Percentiles rank a stretch among this genome's conserved stretches.
Evolutionary conservation across 176 grass and related monocot species (phyloP).

Genomic region (Oryza glaberrima): DNA sequence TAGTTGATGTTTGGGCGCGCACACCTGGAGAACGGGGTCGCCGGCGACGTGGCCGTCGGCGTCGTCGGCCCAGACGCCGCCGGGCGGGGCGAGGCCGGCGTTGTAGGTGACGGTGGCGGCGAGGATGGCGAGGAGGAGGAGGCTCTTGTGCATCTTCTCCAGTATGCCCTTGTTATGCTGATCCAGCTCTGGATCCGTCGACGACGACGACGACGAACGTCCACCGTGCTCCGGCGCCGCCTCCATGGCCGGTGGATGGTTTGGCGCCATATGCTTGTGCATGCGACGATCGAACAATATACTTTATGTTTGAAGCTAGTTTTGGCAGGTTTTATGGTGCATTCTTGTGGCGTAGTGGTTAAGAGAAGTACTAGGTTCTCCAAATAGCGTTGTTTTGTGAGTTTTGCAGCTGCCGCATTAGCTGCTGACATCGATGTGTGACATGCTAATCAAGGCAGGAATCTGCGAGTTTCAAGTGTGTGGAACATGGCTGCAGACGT

Average conservation of each 20-base stretch:
- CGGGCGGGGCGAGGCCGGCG: conserved; percentile 25
- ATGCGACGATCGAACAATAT: neutral
- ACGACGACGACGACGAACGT: neutral
- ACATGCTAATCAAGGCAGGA: conserved; percentile 21
- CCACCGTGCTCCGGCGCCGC: neutral
- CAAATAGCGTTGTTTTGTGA: neutral
- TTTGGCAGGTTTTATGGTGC: neutral
- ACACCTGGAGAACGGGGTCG: conserved; percentile 15
- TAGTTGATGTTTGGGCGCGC: neutral
- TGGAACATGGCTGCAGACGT: no score
- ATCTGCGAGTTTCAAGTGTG: neutral
- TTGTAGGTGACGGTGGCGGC: conserved; percentile 41
- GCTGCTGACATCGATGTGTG: neutral
- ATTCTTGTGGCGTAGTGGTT: neutral
- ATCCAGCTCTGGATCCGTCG: neutral
- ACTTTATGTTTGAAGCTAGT: neutral
- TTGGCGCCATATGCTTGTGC: neutral
- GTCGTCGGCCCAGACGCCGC: conserved; percentile 47
- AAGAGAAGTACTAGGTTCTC: neutral
- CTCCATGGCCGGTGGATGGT: neutral
- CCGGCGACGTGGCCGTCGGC: neutral
- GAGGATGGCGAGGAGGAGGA: conserved; percentile 46
- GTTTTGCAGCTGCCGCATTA: neutral
- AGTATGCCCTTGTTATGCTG: conserved; percentile 13
- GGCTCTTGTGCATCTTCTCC: conserved; percentile 34